Conservation (phyloP, 805 yeast species). For the Wickerhamomyces canadensis region DNA sequence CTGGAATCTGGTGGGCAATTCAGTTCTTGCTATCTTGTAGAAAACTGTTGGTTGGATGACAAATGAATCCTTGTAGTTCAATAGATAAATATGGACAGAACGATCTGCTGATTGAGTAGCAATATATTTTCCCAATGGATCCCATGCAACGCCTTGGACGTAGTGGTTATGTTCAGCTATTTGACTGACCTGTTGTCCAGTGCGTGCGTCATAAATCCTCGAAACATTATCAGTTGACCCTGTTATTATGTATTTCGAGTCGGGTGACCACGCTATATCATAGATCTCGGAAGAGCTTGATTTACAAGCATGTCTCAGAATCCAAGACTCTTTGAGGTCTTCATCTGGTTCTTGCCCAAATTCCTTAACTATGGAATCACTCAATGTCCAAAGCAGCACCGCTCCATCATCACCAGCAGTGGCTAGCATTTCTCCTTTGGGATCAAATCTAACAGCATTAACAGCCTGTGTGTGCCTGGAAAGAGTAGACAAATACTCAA, state of each 20-base stretch:
- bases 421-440: slow-evolving; percentile 66
- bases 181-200: slow-evolving; percentile 53
- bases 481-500: slow-evolving; percentile 75
- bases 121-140: slow-evolving; percentile 70
- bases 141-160: slow-evolving; percentile 97
- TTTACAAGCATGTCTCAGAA: slow-evolving; percentile 50
- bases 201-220: slow-evolving; percentile 54
- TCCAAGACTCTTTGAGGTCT: slow-evolving; percentile 71
- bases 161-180: slow-evolving; percentile 77
- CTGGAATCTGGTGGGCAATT: slow-evolving; percentile 38
- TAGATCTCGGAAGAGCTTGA: slow-evolving; percentile 72
- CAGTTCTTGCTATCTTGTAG: slow-evolving; percentile 51
- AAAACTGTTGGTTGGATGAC: slow-evolving; percentile 36
- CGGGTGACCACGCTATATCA: slow-evolving; percentile 92
- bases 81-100: slow-evolving; percentile 63
- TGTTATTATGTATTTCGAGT: slow-evolving; percentile 65
- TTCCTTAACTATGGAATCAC: slow-evolving; percentile 49
- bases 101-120: slow-evolving; percentile 92
- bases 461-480: slow-evolving; percentile 92
- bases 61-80: slow-evolving; percentile 25
- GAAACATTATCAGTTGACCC: slow-evolving; percentile 90
- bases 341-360: slow-evolving; percentile 48
- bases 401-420: slow-evolving; percentile 96
- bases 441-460: slow-evolving; percentile 79
- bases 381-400: slow-evolving; percentile 69